Evolutionary conservation across 495 filamentous ascomycete species (phyloP), one percentile per base, ranked within the genome.

Genomic region (Annulohypoxylon stygium): DNA sequence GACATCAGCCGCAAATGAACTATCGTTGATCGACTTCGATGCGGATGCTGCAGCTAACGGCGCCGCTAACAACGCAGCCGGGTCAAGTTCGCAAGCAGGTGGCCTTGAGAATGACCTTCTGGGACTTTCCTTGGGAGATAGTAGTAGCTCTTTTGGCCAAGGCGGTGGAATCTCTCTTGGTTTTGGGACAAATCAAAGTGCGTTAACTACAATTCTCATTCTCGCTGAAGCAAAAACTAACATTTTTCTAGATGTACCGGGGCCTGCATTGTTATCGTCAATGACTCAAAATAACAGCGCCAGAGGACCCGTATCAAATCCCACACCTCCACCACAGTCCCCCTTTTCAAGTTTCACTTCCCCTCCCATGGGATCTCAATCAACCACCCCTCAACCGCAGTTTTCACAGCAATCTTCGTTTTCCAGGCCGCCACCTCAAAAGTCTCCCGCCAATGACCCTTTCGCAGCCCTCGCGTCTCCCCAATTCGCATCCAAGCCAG

Each of bases 11-110:
- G 89, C 91, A 63, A 94, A 93, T 70, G 95, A 98, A 80, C 83
- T 97, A 23, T 98, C 95, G 7, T 83, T 99, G 67, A 98, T 99
- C 67, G 97, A 99, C 76, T 92, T 99, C 74, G 90, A 90, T 34
- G 89, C 81, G n/a, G 89, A 93, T 57, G 83, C 86, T 12, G 91
- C 93, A 75, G 78, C 89, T 0, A 88, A 88, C 57, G 86, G 86
- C 41, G 70, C 83, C 0, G 73, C 69, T 18, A 79, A 78, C 61
- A 78, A 78, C 53, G 71, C 83, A 7, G 73, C 77, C 45, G 79
- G 77, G 20, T 70, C 79, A 26, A 79, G 75, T 50, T 75, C 77
- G 36, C 70, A 83, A 59, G 73, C 77, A 23, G 80, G 79, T 14
- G 79, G 81, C 12, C 34, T 89, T 0, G 87, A 88, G 53, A 85